Evolutionary conservation across 148 eudicot species (phyloP).

Genomic region (Vaccinium myrtillus): DNA sequence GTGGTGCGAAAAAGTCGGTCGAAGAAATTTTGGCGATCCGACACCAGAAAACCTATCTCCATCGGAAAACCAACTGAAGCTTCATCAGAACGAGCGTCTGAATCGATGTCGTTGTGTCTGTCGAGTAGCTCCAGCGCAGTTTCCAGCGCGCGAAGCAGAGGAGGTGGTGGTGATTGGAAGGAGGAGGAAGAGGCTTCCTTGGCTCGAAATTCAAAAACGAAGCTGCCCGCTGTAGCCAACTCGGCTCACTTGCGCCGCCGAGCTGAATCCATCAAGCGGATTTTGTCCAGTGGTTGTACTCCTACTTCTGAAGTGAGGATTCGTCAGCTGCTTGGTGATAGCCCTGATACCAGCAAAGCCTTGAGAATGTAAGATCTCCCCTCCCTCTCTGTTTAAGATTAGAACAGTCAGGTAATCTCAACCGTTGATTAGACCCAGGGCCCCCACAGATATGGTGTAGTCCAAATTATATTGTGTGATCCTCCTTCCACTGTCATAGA

Average conservation of each 20-base stretch:
- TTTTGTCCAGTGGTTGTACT: slow-evolving; percentile 42
- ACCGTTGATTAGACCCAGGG: neutral
- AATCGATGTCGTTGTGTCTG: slow-evolving; percentile 49
- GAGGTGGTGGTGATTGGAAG: slow-evolving; percentile 2
- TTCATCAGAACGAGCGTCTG: slow-evolving; percentile 17
- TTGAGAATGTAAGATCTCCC: slow-evolving; percentile 48
- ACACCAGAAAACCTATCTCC: slow-evolving; percentile 22
- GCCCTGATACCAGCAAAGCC: slow-evolving; percentile 81
- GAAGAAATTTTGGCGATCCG: slow-evolving; percentile 36
- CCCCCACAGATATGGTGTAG: neutral
- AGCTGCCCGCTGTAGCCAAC: slow-evolving; percentile 17
- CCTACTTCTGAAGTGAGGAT: slow-evolving; percentile 62
- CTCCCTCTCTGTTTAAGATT: neutral
- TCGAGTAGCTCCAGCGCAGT: slow-evolving; percentile 56
- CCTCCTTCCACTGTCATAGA: too few relatives aligned
- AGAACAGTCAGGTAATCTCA: neutral
- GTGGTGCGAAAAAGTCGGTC: slow-evolving; percentile 70
- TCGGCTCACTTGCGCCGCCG: slow-evolving; percentile 38
- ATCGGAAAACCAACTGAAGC: slow-evolving; percentile 12
- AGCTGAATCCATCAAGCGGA: slow-evolving; percentile 45
- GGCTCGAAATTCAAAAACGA: slow-evolving; percentile 32
- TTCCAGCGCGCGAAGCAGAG: slow-evolving; percentile 39
- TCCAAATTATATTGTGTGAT: too few relatives aligned
- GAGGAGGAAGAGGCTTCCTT: neutral
- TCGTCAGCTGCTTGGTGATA: slow-evolving; percentile 59